Conservation (phyloP, 108 stramenopile genomes). For the Nitzschia putrida region DNA sequence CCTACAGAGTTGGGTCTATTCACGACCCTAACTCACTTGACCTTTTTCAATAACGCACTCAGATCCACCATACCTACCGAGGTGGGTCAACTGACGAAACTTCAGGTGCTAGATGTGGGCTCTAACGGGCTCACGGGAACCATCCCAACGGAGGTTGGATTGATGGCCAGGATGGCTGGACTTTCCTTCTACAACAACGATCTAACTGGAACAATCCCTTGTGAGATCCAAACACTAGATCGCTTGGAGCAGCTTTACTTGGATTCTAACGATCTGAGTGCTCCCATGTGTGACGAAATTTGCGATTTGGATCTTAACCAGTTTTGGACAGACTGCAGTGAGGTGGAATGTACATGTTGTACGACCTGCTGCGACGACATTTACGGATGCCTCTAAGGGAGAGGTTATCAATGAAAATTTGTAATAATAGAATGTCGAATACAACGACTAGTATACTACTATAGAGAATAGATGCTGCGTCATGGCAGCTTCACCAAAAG, state of each 20-base stretch:
- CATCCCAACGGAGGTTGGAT: constrained; percentile 46
- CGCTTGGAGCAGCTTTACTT: constrained; percentile 33
- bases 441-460: too few relatives aligned
- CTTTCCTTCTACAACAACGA: constrained; percentile 35
- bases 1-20: constrained; percentile 38
- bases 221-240: constrained; percentile 23
- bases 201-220: constrained; percentile 32
- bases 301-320: constrained; percentile 15
- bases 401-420: neutral
- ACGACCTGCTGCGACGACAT: constrained; percentile 26
- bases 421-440: neutral
- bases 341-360: constrained; percentile 20
- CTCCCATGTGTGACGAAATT: constrained; percentile 19
- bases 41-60: constrained; percentile 20
- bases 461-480: too few relatives aligned
- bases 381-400: constrained; percentile 16
- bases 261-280: constrained; percentile 36
- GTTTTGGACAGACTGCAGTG: constrained; percentile 26
- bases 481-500: too few relatives aligned
- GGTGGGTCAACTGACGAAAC: constrained; percentile 6
- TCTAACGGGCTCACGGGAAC: constrained; percentile 35
- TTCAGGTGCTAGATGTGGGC: constrained; percentile 27
- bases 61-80: constrained; percentile 20
- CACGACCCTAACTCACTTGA: constrained; percentile 18
- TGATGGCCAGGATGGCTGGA: constrained; percentile 24